These are phyloP conservation scores for Backusella macrospora DNA, from an alignment of 192 early-diverging fungal genomes.

Conservation along the genomic window DNA sequence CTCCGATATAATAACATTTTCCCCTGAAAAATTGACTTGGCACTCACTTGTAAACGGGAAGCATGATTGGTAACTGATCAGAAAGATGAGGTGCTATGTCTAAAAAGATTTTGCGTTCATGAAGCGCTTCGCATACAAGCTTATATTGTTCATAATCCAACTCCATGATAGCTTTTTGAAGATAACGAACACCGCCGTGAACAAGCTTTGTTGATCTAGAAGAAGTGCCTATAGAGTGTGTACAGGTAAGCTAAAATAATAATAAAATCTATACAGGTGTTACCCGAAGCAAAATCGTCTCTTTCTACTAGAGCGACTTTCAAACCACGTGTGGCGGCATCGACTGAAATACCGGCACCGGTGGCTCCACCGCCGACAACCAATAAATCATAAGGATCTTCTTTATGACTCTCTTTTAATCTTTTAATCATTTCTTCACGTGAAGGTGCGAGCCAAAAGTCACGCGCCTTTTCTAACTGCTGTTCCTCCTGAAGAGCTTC, in stretches of 20 bases:
- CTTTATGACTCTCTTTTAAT: conserved; percentile 55
- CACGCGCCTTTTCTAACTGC: conserved; percentile 52
- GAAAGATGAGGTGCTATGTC: conserved; percentile 93
- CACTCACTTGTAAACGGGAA: conserved; percentile 86
- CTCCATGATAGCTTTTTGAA: conserved; percentile 95
- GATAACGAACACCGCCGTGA: conserved; percentile 95
- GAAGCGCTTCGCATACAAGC: conserved; percentile 92
- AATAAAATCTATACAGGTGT: not conserved
- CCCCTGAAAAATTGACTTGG: not conserved
- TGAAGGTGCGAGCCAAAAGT: conserved; percentile 76
- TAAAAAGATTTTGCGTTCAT: conserved; percentile 91
- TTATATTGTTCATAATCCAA: conserved; percentile 97
- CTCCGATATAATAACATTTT: conserved; percentile 1
- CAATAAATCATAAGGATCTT: conserved; percentile 77
- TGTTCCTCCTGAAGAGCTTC: conserved; percentile 28
- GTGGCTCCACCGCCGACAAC: conserved; percentile 96
- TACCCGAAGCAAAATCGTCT: conserved; percentile 91
- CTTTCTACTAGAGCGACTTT: conserved; percentile 93
- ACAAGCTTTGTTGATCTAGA: conserved; percentile 94
- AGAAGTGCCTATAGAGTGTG: conserved; percentile 69
- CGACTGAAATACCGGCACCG: conserved; percentile 87
- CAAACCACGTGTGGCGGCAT: conserved; percentile 91
- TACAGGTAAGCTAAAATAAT: too few relatives aligned
- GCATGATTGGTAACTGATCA: conserved; percentile 91
- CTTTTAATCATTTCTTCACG: conserved; percentile 71